A percentile compares a stretch with the other conserved stretches of the same genome.
phyloP scores from a whole-genome alignment of 495 filamentous ascomycete genomes.

The Tuber aestivum region DNA sequence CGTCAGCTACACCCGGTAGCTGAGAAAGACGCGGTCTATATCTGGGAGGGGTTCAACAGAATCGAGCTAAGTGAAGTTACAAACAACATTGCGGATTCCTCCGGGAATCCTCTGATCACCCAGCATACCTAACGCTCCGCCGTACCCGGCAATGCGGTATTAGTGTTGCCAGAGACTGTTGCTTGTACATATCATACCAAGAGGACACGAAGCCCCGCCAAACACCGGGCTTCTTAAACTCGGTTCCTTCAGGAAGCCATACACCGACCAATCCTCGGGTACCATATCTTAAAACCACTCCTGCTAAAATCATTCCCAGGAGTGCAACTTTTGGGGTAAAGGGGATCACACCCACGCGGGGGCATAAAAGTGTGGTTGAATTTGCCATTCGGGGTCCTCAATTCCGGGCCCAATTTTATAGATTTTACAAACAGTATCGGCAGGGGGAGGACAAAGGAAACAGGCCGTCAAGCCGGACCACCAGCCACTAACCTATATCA shows the following conservation, averaged over 20 bases:
- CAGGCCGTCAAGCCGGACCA: neutral
- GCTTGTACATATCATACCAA: too few relatives aligned
- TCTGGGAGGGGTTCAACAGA: too few relatives aligned
- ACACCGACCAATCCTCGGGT: neutral
- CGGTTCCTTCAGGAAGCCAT: neutral
- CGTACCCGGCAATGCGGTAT: too few relatives aligned
- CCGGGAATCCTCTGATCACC: too few relatives aligned
- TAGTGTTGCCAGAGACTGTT: neutral
- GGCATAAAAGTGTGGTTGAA: neutral
- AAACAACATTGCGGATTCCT: too few relatives aligned
- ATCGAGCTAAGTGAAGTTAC: too few relatives aligned
- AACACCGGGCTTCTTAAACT: neutral
- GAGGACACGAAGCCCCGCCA: neutral
- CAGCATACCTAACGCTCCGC: too few relatives aligned
- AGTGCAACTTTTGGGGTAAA: neutral
- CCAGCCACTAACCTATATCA: neutral
- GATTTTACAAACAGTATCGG: neutral
- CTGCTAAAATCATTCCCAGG: neutral
- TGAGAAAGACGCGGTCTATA: too few relatives aligned
- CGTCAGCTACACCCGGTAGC: too few relatives aligned
- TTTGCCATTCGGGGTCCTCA: neutral
- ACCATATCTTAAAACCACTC: neutral
- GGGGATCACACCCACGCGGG: neutral
- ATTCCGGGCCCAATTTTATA: neutral
- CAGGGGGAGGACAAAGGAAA: neutral